Percentiles rank a stretch among this genome's conserved stretches.
Evolutionary conservation across 306 rosid species (phyloP).

Genomic region (Pterocarpus macrocarpus): DNA sequence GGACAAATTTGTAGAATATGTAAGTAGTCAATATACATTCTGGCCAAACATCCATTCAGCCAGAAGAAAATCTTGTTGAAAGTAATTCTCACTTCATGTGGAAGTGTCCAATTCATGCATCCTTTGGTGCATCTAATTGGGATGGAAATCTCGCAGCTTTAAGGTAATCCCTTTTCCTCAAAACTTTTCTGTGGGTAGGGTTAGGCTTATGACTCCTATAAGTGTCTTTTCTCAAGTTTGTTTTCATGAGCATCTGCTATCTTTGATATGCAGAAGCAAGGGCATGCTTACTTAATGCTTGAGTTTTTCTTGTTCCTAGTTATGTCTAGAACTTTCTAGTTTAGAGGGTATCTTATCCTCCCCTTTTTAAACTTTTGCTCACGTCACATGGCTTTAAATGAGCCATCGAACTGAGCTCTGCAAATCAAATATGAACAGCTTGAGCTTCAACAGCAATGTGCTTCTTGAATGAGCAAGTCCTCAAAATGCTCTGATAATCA

Average conservation of each 20-base stretch:
- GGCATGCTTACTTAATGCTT: neutral
- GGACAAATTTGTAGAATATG: neutral
- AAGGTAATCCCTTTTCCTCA: neutral
- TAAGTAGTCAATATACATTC: neutral
- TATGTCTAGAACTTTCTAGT: neutral
- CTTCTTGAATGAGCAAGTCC: slow-evolving; percentile 4
- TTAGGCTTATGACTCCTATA: neutral
- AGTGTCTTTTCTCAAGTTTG: neutral
- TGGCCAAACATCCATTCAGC: neutral
- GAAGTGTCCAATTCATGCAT: neutral
- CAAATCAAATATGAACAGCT: neutral
- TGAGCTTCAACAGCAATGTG: neutral
- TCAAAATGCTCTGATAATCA: neutral
- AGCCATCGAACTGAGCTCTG: neutral
- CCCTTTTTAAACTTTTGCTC: neutral
- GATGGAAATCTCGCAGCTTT: neutral
- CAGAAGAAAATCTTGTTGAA: slow-evolving; percentile 5
- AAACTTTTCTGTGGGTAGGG: neutral
- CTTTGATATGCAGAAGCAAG: neutral
- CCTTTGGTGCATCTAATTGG: neutral
- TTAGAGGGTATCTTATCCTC: neutral
- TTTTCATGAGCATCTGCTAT: neutral
- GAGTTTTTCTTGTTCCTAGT: neutral
- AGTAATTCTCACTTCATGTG: neutral
- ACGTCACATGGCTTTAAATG: neutral